A percentile compares a stretch with the other conserved stretches of the same genome.
Evolutionary conservation across 2,329 filamentous ascomycete species (phyloP).

Genomic region (Byssoonygena ceratinophila): DNA sequence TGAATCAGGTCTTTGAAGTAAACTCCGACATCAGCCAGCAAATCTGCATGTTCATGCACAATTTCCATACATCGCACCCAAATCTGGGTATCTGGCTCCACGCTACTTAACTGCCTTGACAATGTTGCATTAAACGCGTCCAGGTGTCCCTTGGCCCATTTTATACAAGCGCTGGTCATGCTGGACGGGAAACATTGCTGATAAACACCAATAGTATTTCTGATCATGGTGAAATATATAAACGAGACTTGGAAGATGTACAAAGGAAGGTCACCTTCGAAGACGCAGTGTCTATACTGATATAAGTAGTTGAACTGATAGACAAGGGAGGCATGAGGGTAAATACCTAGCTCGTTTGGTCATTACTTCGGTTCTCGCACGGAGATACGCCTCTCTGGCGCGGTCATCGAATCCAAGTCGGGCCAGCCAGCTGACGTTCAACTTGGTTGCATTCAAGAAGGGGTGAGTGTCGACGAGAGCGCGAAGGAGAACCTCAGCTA

Average conservation of each 20-base stretch:
- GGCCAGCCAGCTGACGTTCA: constrained; percentile 73
- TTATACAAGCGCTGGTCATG: constrained; percentile 89
- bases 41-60: constrained; percentile 66
- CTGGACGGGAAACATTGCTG: constrained; percentile 73
- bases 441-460: constrained; percentile 64
- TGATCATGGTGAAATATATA: constrained; percentile 88
- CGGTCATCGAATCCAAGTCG: constrained; percentile 82
- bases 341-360: constrained; percentile 69
- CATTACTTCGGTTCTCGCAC: constrained; percentile 65
- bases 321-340: neutral
- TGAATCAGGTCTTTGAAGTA: constrained; percentile 73
- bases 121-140: constrained; percentile 82
- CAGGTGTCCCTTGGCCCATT: constrained; percentile 94
- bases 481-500: constrained; percentile 66
- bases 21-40: constrained; percentile 74
- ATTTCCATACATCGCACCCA: constrained; percentile 77
- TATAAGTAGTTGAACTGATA: neutral
- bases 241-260: constrained; percentile 95
- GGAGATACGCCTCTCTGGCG: constrained; percentile 75
- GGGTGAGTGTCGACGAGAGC: constrained; percentile 68
- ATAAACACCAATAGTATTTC: constrained; percentile 84
- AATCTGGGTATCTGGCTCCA: constrained; percentile 61
- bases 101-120: constrained; percentile 73
- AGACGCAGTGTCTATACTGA: constrained; percentile 69
- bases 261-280: constrained; percentile 81